A percentile compares a stretch with the other conserved stretches of the same genome.
Conservation (phyloP, 23 red algal genomes). For the Gracilaria gracilis region DNA sequence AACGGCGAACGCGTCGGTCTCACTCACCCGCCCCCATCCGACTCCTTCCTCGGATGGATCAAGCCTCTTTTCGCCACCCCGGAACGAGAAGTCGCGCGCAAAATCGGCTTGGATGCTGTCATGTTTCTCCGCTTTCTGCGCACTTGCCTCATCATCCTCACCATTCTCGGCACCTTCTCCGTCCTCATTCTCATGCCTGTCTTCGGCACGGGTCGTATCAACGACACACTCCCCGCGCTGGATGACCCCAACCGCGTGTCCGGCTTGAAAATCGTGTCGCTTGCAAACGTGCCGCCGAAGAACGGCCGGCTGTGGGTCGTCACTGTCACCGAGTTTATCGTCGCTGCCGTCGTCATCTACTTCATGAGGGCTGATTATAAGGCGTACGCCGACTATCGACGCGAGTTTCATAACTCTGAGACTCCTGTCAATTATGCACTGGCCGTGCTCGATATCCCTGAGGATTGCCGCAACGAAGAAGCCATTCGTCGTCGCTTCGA, state of each 20-base stretch:
- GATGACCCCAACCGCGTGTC: conserved; percentile 34
- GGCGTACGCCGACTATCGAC: conserved; percentile 57
- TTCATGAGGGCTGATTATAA: conserved; percentile 73
- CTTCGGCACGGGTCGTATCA: conserved; percentile 67
- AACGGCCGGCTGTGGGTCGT: conserved; percentile 73
- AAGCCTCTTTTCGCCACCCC: conserved; percentile 46
- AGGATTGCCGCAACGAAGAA: conserved; percentile 30
- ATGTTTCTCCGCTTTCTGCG: conserved; percentile 72
- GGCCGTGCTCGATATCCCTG: conserved; percentile 73
- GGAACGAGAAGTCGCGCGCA: conserved; percentile 40
- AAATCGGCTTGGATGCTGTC: conserved; percentile 73
- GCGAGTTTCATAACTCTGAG: conserved; percentile 47
- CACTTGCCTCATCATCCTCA: conserved; percentile 29
- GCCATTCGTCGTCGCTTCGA: conserved; percentile 56
- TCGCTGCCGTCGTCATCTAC: conserved; percentile 58
- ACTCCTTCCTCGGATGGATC: conserved; percentile 64
- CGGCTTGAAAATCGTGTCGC: conserved; percentile 67
- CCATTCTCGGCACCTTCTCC: conserved; percentile 42
- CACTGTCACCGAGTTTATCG: conserved; percentile 63
- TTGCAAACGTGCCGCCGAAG: conserved; percentile 63
- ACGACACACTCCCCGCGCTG: background rate
- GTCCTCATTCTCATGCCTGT: conserved; percentile 74
- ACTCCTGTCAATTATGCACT: conserved; percentile 84
- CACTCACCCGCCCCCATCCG: conserved; percentile 6
- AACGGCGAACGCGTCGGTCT: conserved; percentile 56